Evolutionary conservation across 2,329 filamentous ascomycete species (phyloP).

Genomic region (Endoconidiophora polonica): DNA sequence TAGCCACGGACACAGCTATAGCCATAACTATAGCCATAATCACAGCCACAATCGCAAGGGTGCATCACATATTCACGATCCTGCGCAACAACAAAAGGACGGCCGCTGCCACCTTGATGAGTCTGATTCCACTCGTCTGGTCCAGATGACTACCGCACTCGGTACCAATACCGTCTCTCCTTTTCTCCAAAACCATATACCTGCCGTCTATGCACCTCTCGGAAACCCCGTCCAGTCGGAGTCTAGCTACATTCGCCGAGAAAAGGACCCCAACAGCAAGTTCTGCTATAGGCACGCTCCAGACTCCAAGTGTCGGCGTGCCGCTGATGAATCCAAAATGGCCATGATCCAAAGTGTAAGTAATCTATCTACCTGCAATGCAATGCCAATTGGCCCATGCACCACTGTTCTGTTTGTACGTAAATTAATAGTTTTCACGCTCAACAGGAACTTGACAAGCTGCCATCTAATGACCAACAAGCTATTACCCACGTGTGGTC

Average conservation of each 20-base stretch:
- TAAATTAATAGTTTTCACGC: constrained; percentile 1
- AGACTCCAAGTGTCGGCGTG: constrained; percentile 81
- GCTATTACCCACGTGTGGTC: constrained; percentile 97
- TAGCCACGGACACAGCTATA: not conserved
- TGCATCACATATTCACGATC: not conserved
- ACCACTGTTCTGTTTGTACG: not conserved
- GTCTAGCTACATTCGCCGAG: constrained; percentile 17
- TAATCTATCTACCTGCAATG: constrained; percentile 14
- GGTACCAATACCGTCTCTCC: constrained; percentile 68
- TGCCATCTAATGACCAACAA: constrained; percentile 76
- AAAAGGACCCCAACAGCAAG: constrained; percentile 57
- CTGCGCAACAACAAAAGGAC: constrained; percentile 2
- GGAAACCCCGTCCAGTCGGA: constrained; percentile 31
- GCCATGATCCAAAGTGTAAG: constrained; percentile 74
- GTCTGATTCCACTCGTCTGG: constrained; percentile 23
- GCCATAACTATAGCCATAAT: not conserved
- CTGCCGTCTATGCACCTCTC: constrained; percentile 68
- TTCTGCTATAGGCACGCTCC: constrained; percentile 93
- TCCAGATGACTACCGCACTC: constrained; percentile 46
- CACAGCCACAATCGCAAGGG: not conserved
- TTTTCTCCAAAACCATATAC: constrained; percentile 82
- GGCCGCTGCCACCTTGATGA: constrained; percentile 8
- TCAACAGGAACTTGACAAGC: constrained; percentile 56
- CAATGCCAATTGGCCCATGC: not conserved
- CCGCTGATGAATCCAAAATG: constrained; percentile 93